Evolutionary conservation across 2,329 filamentous ascomycete species (phyloP), one percentile per base, ranked within the genome.

Genomic region (Penicillium sp.): DNA sequence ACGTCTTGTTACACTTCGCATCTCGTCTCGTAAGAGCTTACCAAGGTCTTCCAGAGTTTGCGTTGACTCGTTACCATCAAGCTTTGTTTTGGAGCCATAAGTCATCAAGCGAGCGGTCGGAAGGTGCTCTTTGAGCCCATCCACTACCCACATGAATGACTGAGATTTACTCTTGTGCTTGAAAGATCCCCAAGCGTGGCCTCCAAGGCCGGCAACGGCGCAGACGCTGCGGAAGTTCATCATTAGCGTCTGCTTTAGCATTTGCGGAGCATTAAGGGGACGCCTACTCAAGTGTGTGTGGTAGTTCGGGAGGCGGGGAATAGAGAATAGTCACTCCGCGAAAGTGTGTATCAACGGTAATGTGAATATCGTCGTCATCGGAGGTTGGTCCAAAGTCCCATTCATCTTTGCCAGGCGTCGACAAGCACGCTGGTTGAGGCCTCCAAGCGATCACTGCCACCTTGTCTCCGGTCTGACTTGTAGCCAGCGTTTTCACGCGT

Each of bases 101-200:
- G 51, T 54, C 51, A 54, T 54, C 25, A 54, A 35, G 12, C 51
- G 38, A 14, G 51, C 51, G 2, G 39, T 54, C 15, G 38, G 51
- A 22, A 54, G 20, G 8, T 22, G 22, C 15, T 54, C 51, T 25
- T 39, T 38, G 20, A 54, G 51, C 11, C 39, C 51, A 25, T 54
- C 51, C 25, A 54, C 17, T 14, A 54, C 39, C 51, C 51, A 54
- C 51, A 54, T 54, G 25, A 54, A 54, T 17, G 51, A 54, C 28
- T 43, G 51, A 34, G 51, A 34, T 39, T 4, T 28, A 35, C 51
- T 39, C 20, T 54, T 54, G 51, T 43, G 22, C 12, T 54, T 54
- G 37, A 54, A 54, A 5, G 51, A 54, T 34, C 51, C 51, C 51
- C 51, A 54, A n/a, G 51, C 51, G 43, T 54, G 51, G 3, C 51